Conservation (phyloP, 225 moss, liverwort and hornwort genomes). For the Antitrichia curtipendula region DNA sequence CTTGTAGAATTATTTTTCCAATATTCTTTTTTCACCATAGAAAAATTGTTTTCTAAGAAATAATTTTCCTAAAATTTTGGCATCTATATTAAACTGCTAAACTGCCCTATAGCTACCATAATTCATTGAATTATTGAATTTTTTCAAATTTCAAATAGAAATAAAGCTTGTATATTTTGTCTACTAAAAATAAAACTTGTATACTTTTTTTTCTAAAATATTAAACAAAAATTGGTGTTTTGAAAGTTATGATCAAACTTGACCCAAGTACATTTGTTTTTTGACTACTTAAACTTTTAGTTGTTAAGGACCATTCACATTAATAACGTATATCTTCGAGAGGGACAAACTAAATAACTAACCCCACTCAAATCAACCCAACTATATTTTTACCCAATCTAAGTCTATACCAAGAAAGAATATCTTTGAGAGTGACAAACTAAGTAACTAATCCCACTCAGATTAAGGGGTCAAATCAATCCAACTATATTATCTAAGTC, state of each 20-base stretch:
- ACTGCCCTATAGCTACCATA: fast-evolving
- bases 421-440: neutral
- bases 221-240: neutral
- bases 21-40: neutral
- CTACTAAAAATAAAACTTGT: neutral
- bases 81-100: neutral
- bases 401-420: too few relatives aligned
- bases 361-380: neutral
- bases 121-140: neutral
- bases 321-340: neutral
- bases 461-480: neutral
- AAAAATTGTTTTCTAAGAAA: too few relatives aligned
- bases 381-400: fast-evolving
- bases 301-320: fast-evolving
- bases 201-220: neutral
- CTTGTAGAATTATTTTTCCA: too few relatives aligned
- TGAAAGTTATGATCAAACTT: neutral
- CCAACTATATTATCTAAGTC: neutral
- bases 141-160: too few relatives aligned
- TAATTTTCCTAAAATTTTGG: too few relatives aligned
- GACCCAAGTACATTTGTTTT: fast-evolving
- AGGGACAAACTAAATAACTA: fast-evolving
- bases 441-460: neutral
- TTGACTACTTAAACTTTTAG: fast-evolving
- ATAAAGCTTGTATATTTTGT: too few relatives aligned